phyloP scores from a whole-genome alignment of 495 filamentous ascomycete species.

The Xanthoparmelia taractica region DNA sequence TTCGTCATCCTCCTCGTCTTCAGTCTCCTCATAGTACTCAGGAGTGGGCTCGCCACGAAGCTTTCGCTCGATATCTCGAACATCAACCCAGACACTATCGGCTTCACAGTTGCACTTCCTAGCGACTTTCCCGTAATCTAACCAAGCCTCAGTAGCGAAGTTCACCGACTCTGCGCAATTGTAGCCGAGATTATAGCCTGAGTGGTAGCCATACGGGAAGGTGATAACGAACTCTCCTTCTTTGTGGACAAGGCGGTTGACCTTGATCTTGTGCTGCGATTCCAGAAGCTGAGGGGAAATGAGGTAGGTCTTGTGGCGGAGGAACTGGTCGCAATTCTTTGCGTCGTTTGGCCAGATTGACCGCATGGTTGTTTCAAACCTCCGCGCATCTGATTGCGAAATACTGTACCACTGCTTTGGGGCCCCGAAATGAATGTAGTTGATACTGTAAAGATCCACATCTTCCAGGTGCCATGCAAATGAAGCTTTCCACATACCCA shows the following conservation, averaged over 20 bases:
- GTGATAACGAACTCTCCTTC: constrained; percentile 98
- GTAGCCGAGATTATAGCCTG: constrained; percentile 95
- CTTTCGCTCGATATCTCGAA: constrained; percentile 89
- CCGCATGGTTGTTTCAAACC: constrained; percentile 93
- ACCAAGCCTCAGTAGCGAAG: constrained; percentile 89
- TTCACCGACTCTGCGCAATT: constrained; percentile 99
- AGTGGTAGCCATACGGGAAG: constrained; percentile 97
- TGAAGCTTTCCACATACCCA: constrained; percentile 99
- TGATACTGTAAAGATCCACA: constrained; percentile 98
- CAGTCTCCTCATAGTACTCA: constrained; percentile 76
- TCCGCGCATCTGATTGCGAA: constrained; percentile 86
- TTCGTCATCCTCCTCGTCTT: constrained; percentile 61
- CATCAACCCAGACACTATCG: constrained; percentile 97
- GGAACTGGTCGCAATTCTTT: constrained; percentile 94
- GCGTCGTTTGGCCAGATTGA: constrained; percentile 87
- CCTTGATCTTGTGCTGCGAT: constrained; percentile 82
- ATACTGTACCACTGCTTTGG: constrained; percentile 99
- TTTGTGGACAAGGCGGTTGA: constrained; percentile 91
- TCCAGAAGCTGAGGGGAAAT: constrained; percentile 85
- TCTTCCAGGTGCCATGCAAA: constrained; percentile 99
- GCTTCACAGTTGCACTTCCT: constrained; percentile 94
- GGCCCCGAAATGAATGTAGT: constrained; percentile 97
- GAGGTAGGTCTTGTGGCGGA: constrained; percentile 97
- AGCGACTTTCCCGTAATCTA: constrained; percentile 91
- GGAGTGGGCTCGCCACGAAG: constrained; percentile 81